A percentile compares a stretch with the other conserved stretches of the same genome.
Evolutionary conservation across 176 grass and related monocot species (phyloP).

Genomic region (Zizania latifolia): DNA sequence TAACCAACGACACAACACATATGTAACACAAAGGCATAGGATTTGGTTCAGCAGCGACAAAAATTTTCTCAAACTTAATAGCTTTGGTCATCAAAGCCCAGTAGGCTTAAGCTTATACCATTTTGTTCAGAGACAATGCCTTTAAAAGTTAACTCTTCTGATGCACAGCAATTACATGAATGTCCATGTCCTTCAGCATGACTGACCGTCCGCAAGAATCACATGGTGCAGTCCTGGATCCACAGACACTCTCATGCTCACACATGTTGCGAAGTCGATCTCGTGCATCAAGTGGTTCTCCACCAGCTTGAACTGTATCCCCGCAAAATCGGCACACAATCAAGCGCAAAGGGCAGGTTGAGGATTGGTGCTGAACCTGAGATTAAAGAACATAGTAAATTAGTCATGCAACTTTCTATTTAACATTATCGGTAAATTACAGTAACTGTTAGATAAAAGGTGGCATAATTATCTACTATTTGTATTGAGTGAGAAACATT

Average conservation of each 20-base stretch:
- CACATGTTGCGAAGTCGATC: conserved; percentile 62
- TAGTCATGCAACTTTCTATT: background rate
- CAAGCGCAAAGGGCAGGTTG: conserved; percentile 56
- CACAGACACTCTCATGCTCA: conserved; percentile 86
- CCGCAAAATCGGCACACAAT: conserved; percentile 84
- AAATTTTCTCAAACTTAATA: background rate
- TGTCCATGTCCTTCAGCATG: conserved; percentile 98
- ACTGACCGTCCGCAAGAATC: conserved; percentile 83
- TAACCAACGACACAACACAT: background rate
- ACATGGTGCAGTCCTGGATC: conserved; percentile 87
- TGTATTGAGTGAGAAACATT: background rate
- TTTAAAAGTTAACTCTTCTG: conserved; percentile 68
- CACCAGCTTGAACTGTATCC: conserved; percentile 69
- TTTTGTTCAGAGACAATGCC: background rate
- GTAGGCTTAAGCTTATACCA: background rate
- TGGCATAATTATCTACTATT: background rate
- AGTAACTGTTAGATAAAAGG: background rate
- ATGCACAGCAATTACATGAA: conserved; percentile 81
- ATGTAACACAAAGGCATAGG: background rate
- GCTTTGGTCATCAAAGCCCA: background rate
- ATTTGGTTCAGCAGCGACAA: background rate
- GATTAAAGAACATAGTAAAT: conserved; percentile 18
- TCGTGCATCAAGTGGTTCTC: conserved; percentile 44
- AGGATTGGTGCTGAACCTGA: conserved; percentile 80
- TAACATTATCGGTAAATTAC: background rate